Percentiles rank a stretch among this genome's conserved stretches.
phyloP scores from a whole-genome alignment of 306 rosid species.

The Bauhinia variegata region DNA sequence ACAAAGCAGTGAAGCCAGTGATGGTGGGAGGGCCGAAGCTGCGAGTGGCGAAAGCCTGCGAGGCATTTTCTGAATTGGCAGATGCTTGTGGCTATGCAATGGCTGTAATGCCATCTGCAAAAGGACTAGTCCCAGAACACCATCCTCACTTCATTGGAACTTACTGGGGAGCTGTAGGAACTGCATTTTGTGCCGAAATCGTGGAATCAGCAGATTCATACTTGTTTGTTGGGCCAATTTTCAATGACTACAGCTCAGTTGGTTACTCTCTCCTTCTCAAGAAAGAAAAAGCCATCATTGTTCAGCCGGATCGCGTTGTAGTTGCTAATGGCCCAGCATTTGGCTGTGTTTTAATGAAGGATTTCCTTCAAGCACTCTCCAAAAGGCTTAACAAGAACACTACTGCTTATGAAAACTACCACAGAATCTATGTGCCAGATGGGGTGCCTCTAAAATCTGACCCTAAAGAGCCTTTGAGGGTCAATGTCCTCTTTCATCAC shows the following conservation, averaged over 20 bases:
- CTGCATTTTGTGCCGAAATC: conserved; percentile 53
- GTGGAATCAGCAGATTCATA: conserved; percentile 57
- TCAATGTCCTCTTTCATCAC: conserved; percentile 50
- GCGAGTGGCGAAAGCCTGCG: conserved; percentile 44
- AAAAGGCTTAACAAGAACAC: conserved; percentile 42
- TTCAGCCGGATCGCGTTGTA: conserved; percentile 47
- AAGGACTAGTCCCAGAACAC: conserved; percentile 47
- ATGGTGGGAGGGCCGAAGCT: conserved; percentile 58
- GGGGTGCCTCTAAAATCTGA: conserved; percentile 41
- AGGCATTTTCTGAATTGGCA: conserved; percentile 47
- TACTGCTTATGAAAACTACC: conserved; percentile 49
- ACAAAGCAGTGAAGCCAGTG: conserved; percentile 55
- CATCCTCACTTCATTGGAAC: conserved; percentile 58
- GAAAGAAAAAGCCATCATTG: conserved; percentile 53
- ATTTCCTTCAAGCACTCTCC: conserved; percentile 48
- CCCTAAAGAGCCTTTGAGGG: conserved; percentile 51
- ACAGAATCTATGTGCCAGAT: conserved; percentile 43
- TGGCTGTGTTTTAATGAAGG: conserved; percentile 53
- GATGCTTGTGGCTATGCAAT: conserved; percentile 52
- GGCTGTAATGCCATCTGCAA: conserved; percentile 51
- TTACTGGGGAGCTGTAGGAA: conserved; percentile 54
- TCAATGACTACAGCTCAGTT: conserved; percentile 58
- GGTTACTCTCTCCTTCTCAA: conserved; percentile 54
- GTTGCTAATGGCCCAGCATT: conserved; percentile 52
- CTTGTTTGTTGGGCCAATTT: conserved; percentile 51